Percentiles rank a stretch among this genome's conserved stretches.
Conservation (phyloP, 345 rosid genomes). For the Corymbia maculata region DNA sequence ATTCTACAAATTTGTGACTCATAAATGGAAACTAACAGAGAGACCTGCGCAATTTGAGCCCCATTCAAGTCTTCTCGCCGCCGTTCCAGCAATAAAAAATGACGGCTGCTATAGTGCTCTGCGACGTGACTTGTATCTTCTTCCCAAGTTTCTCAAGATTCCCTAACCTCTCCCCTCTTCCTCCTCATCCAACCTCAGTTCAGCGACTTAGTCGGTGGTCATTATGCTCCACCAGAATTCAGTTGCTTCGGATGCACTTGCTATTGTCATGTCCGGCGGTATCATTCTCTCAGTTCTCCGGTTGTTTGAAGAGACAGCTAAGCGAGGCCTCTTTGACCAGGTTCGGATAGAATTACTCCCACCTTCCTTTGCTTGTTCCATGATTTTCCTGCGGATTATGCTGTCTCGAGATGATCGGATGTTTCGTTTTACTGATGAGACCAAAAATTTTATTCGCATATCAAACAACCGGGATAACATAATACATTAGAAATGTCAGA, state of each 20-base stretch:
- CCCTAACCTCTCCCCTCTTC: neutral
- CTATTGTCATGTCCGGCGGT: conserved; percentile 20
- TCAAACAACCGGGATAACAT: neutral
- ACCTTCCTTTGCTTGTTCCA: neutral
- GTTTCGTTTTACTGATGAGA: neutral
- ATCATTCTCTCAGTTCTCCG: conserved; percentile 44
- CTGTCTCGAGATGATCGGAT: neutral
- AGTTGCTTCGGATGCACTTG: conserved; percentile 42
- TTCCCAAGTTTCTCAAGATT: neutral
- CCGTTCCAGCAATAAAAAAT: neutral
- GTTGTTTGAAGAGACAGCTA: conserved; percentile 57
- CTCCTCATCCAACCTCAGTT: neutral
- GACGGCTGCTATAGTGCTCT: neutral
- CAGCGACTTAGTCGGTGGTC: neutral
- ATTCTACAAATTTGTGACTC: neutral
- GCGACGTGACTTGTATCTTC: neutral
- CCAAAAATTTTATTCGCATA: neutral
- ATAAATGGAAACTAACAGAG: neutral
- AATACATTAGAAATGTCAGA: neutral
- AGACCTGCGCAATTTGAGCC: neutral
- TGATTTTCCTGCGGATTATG: neutral
- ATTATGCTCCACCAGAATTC: conserved; percentile 37
- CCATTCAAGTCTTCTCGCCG: neutral
- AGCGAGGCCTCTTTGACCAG: conserved; percentile 55
- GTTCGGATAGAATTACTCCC: conserved; percentile 26